Evolutionary conservation across 106 monocot species (phyloP).

Genomic region (Cymbidium sinense): DNA sequence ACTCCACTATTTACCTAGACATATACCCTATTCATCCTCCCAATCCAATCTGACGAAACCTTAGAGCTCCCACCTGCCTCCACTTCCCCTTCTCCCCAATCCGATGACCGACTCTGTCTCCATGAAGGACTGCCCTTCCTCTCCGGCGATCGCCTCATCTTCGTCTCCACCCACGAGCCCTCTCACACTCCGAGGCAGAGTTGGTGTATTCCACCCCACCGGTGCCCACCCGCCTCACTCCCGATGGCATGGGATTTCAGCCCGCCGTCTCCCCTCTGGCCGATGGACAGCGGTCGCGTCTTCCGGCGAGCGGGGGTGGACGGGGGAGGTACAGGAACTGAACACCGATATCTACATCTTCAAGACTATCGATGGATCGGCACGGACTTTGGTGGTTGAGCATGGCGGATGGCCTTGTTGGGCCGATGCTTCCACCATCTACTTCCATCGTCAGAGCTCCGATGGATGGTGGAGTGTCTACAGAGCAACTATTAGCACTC

Average conservation of each 20-base stretch:
- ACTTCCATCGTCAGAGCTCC: conserved; percentile 62
- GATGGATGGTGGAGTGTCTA: conserved; percentile 90
- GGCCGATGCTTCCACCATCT: conserved; percentile 59
- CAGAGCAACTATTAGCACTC: conserved; percentile 25
- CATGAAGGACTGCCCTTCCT: conserved; percentile 70
- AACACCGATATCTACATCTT: conserved; percentile 59
- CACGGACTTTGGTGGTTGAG: conserved; percentile 31
- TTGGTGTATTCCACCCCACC: conserved; percentile 75
- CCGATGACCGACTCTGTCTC: conserved; percentile 11
- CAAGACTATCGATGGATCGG: conserved; percentile 56
- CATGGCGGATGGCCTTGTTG: conserved; percentile 87
- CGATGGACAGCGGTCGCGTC: conserved; percentile 87
- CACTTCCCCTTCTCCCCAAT: conserved; percentile 10
- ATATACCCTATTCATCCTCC: conserved; percentile 7
- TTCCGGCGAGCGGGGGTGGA: conserved; percentile 32
- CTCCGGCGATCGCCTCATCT: conserved; percentile 49
- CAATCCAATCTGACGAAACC: conserved; percentile 3
- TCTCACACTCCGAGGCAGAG: conserved; percentile 38
- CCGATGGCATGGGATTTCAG: conserved; percentile 63
- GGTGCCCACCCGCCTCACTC: conserved; percentile 52
- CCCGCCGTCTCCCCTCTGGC: conserved; percentile 79
- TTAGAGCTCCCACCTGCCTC: conserved; percentile 7
- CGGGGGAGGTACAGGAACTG: conserved; percentile 64
- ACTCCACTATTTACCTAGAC: conserved; percentile 50
- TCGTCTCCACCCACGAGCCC: no score